phyloP scores from a whole-genome alignment of 257 asterid species.

The Salvia splendens region DNA sequence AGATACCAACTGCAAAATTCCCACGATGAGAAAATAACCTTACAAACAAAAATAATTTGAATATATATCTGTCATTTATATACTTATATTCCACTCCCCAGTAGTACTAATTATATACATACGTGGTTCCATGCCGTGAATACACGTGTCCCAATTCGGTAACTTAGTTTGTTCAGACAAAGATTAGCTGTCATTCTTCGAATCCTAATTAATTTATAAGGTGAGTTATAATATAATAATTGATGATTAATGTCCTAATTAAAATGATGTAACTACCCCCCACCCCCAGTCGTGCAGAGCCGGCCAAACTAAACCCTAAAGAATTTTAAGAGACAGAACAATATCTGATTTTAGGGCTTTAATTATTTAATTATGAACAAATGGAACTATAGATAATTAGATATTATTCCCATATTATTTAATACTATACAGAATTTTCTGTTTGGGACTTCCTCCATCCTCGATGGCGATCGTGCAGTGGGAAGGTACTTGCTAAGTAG shows the following conservation, averaged over 20 bases:
- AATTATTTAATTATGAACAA: neutral
- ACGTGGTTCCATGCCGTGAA: constrained; percentile 2
- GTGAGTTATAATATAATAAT: neutral
- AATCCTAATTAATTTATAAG: constrained; percentile 19
- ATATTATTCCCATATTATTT: constrained; percentile 29
- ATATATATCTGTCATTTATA: too few species aligned
- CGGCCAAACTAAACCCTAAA: constrained; percentile 24
- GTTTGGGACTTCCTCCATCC: neutral
- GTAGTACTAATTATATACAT: too few species aligned
- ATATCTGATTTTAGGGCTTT: constrained; percentile 24
- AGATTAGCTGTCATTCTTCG: constrained; percentile 40
- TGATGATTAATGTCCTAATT: neutral
- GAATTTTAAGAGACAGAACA: constrained; percentile 8
- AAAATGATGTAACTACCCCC: too few species aligned
- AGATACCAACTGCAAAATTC: too few species aligned
- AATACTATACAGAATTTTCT: neutral
- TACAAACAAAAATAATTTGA: too few species aligned
- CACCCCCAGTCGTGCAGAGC: constrained; percentile 33
- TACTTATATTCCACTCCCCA: too few species aligned
- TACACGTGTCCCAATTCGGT: constrained; percentile 19
- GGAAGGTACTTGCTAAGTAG: constrained; percentile 13
- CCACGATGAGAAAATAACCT: too few species aligned
- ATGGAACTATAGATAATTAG: neutral
- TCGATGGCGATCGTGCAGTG: constrained; percentile 26
- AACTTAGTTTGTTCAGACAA: constrained; percentile 30